Base-by-base conservation (phyloP, 305 asterid species). In the Lippia alba region DNA sequence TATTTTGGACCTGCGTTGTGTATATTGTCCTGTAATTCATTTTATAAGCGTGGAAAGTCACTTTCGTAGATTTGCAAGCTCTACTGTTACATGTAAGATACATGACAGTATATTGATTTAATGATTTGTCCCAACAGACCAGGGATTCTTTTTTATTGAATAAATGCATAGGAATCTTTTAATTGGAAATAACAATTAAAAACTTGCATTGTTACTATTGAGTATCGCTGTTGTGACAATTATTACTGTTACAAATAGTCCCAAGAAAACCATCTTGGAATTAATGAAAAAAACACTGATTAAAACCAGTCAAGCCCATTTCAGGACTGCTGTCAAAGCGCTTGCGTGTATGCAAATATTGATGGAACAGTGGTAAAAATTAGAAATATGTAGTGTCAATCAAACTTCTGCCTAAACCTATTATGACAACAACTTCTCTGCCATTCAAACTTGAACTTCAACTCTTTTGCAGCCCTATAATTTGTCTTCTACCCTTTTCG, bases 391-490 rank as follows among this genome's bases (percentile, higher is more conserved):
- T 56, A 14, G 48, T 39, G 65, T 56, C 65, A 68, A 68, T 67
- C 64, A 18, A 54, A 14, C 55, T n/a, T 33, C 15, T 41, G 59
- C 39, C 66, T 58, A 48, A 24, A 24, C 30, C 30, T 24, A 30
- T n/a, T 58, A 44, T 41, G 16, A 56, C 14, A 19, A 11, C 12
- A 33, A 12, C 48, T 11, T 10, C 34, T 33, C 66, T 57, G 67
- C 63, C 61, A n/a, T 59, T 59, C 39, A 4, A 30, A 12, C 58
- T 59, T 65, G 59, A 57, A 73, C 58, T 66, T 34, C 5, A 19
- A 57, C 48, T 48, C 62, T 66, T 73, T 19, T 58, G 66, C 69
- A 61, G 66, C 48, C 44, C 58, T 60, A 73, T 64, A 32, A 56
- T 57, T 58, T 57, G 56, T 57, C 24, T 58, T 66, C 32, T 34